Percentiles rank a stretch among this genome's conserved stretches.
These are phyloP conservation scores for Neofusicoccum sp. DNA, from an alignment of 2,329 filamentous ascomycete genomes.

Conservation along the genomic window DNA sequence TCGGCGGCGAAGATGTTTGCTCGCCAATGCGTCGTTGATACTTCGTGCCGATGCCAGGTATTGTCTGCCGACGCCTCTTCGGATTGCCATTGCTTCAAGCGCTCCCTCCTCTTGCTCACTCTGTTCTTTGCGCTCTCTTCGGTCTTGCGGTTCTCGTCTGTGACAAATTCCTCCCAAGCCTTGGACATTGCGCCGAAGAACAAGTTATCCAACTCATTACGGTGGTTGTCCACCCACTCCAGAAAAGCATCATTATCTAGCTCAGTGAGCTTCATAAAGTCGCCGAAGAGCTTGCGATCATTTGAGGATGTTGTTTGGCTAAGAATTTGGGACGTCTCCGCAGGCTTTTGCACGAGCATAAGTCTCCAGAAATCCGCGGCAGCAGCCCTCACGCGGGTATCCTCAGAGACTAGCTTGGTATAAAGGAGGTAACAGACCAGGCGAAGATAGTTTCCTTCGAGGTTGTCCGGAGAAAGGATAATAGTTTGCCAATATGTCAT, in stretches of 20 bases:
- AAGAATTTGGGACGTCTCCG: constrained; percentile 73
- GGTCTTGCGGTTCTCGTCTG: constrained; percentile 74
- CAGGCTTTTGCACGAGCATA: constrained; percentile 87
- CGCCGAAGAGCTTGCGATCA: constrained; percentile 67
- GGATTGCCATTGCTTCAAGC: constrained; percentile 73
- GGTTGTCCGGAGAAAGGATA: constrained; percentile 72
- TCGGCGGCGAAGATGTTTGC: constrained; percentile 94
- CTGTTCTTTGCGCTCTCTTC: constrained; percentile 71
- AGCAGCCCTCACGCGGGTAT: constrained; percentile 65
- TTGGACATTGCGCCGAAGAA: constrained; percentile 81
- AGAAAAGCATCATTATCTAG: constrained; percentile 88
- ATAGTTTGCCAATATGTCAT: constrained; percentile 96
- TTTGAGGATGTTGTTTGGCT: constrained; percentile 68
- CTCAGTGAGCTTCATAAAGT: constrained; percentile 80
- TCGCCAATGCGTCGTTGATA: constrained; percentile 86
- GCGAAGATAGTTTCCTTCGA: constrained; percentile 77
- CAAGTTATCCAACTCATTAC: constrained; percentile 72
- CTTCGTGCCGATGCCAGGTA: constrained; percentile 75
- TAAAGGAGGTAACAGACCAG: constrained; percentile 93
- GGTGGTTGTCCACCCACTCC: constrained; percentile 81
- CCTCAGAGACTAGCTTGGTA: constrained; percentile 73
- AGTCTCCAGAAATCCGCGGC: constrained; percentile 88
- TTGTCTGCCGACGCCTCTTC: constrained; percentile 69
- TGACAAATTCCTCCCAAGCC: constrained; percentile 85
- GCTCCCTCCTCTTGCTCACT: constrained; percentile 74